phyloP scores from a whole-genome alignment of 352 stramenopile species.

The Phytophthora meadii region DNA sequence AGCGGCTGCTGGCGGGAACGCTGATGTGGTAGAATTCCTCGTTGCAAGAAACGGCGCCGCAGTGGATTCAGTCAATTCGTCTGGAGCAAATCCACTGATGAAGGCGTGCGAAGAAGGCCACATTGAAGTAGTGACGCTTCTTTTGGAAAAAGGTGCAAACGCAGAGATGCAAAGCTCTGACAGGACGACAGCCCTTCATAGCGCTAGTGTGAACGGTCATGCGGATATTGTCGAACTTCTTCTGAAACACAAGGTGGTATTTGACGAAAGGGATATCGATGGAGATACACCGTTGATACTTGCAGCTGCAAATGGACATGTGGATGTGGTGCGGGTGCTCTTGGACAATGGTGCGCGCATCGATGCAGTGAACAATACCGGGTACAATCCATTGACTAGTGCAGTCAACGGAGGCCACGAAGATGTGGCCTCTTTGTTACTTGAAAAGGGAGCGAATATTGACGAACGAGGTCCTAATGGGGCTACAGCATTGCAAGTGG shows the following conservation, averaged over 20 bases:
- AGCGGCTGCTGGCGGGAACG: neutral
- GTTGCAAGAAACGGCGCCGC: neutral
- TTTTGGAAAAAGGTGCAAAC: neutral
- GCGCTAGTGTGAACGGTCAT: neutral
- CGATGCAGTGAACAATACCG: neutral
- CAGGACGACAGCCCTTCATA: constrained; percentile 1
- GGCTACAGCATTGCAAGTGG: too few species aligned
- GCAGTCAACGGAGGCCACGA: neutral
- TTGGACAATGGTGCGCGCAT: neutral
- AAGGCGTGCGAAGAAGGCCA: neutral
- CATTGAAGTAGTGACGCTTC: neutral
- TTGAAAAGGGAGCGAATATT: neutral
- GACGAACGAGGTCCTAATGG: neutral
- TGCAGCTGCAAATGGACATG: neutral
- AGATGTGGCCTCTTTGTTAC: neutral
- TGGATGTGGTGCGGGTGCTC: constrained; percentile 5
- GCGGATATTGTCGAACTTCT: neutral
- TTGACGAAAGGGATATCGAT: constrained; percentile 4
- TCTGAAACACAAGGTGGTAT: neutral
- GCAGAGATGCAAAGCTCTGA: neutral
- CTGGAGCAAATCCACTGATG: neutral
- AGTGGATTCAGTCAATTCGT: neutral
- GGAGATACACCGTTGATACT: constrained; percentile 7
- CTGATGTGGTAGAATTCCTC: constrained; percentile 2
- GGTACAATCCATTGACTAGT: neutral